These are phyloP conservation scores for Canavalia ensiformis DNA, from an alignment of 306 rosid species.

Conservation along the genomic window DNA sequence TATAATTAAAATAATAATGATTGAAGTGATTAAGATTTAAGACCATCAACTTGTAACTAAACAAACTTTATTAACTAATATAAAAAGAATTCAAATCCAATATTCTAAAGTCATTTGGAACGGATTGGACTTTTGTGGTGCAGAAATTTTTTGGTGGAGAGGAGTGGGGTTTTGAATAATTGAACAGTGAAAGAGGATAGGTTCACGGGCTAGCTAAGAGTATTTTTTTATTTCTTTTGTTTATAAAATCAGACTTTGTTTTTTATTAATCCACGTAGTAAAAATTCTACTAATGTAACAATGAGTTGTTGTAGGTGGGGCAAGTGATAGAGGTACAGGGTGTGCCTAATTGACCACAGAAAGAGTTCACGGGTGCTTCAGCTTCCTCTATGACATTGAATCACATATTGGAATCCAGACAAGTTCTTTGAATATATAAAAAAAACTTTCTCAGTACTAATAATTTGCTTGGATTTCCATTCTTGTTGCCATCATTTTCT, in stretches of 20 bases:
- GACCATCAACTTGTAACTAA: slow-evolving; percentile 25
- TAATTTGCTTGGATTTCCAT: slow-evolving; percentile 28
- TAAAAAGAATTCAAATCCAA: slow-evolving; percentile 28
- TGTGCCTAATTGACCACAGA: slow-evolving; percentile 49
- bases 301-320: slow-evolving; percentile 49
- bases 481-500: slow-evolving; percentile 26
- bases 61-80: slow-evolving; percentile 25
- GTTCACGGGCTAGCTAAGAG: slow-evolving; percentile 53
- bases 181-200: slow-evolving; percentile 45
- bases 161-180: slow-evolving; percentile 39
- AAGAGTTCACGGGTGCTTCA: slow-evolving; percentile 58
- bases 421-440: neutral
- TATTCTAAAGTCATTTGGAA: slow-evolving; percentile 33
- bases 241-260: slow-evolving; percentile 34
- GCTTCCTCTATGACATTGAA: slow-evolving; percentile 49
- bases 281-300: slow-evolving; percentile 25
- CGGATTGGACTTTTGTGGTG: slow-evolving; percentile 33
- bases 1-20: slow-evolving; percentile 10
- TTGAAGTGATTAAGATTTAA: slow-evolving; percentile 17
- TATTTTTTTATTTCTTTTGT: neutral
- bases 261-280: slow-evolving; percentile 33
- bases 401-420: slow-evolving; percentile 41
- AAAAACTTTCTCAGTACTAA: slow-evolving; percentile 6
- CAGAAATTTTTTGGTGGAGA: neutral
- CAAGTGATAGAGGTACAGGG: slow-evolving; percentile 38